phyloP scores from a whole-genome alignment of 768 basidiomycete genomes.

The Melanogaster broomeanus region DNA sequence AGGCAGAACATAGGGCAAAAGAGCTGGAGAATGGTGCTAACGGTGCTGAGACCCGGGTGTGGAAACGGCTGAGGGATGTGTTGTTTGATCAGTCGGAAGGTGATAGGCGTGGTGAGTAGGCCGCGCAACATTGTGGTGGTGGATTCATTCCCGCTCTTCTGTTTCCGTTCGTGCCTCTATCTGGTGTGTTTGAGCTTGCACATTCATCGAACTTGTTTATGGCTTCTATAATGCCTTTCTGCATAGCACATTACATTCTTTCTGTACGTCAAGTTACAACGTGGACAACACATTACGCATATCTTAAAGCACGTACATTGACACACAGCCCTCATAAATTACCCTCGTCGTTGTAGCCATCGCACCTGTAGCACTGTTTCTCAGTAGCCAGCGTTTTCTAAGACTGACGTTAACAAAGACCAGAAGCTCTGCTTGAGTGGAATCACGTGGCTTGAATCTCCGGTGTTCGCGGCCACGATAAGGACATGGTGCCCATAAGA shows the following conservation, averaged over 20 bases:
- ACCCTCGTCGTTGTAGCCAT: constrained; percentile 23
- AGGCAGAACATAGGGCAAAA: constrained; percentile 21
- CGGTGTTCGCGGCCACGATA: neutral
- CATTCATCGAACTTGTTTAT: constrained; percentile 3
- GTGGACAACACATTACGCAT: constrained; percentile 26
- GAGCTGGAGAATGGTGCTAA: constrained; percentile 16
- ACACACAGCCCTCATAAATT: constrained; percentile 17
- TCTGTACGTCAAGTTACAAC: constrained; percentile 21
- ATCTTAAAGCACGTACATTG: constrained; percentile 18
- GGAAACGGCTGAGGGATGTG: constrained; percentile 31
- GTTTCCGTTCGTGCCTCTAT: constrained; percentile 3
- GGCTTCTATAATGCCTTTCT: constrained; percentile 5
- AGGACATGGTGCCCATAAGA: too few species aligned
- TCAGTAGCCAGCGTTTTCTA: constrained; percentile 4
- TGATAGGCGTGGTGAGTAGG: constrained; percentile 21
- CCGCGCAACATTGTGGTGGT: neutral
- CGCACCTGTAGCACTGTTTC: constrained; percentile 11
- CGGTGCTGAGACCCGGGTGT: constrained; percentile 22
- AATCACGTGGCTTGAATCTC: neutral
- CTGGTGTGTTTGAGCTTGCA: constrained; percentile 1
- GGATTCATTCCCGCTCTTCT: neutral
- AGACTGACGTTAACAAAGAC: neutral
- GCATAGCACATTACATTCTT: constrained; percentile 21
- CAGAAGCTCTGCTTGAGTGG: neutral
- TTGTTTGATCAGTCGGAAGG: constrained; percentile 28